A percentile compares a stretch with the other conserved stretches of the same genome.
phyloP scores from a whole-genome alignment of 2,329 filamentous ascomycete genomes.

The Penicillium expansum region DNA sequence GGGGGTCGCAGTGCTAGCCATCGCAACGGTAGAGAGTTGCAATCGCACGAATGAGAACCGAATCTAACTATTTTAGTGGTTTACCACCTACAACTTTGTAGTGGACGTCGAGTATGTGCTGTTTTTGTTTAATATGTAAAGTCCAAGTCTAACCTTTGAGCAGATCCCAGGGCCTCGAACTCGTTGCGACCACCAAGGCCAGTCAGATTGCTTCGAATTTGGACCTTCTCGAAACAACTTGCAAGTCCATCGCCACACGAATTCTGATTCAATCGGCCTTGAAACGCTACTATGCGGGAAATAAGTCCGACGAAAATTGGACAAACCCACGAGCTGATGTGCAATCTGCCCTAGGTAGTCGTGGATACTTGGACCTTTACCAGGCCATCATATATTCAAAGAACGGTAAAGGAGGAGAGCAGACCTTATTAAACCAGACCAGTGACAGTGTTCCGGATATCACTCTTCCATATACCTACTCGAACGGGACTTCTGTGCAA shows the following conservation, averaged over 20 bases:
- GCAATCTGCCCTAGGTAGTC: slow-evolving; percentile 62
- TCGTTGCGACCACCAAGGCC: slow-evolving; percentile 84
- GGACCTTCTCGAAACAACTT: slow-evolving; percentile 72
- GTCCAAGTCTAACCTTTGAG: slow-evolving; percentile 3
- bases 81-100: slow-evolving; percentile 62
- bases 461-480: slow-evolving; percentile 58
- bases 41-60: slow-evolving; percentile 2
- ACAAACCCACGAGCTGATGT: slow-evolving; percentile 61
- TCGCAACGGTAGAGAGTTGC: slow-evolving; percentile 52
- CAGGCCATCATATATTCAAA: slow-evolving; percentile 73
- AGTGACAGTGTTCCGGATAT: slow-evolving; percentile 44
- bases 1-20: slow-evolving; percentile 72
- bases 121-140: neutral
- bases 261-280: slow-evolving; percentile 54
- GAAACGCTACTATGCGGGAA: slow-evolving; percentile 50
- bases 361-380: slow-evolving; percentile 56
- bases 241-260: slow-evolving; percentile 66
- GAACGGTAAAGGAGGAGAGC: slow-evolving; percentile 57
- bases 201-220: slow-evolving; percentile 77
- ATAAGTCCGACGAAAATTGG: slow-evolving; percentile 62
- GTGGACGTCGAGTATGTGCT: slow-evolving; percentile 50
- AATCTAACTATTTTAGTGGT: slow-evolving; percentile 42
- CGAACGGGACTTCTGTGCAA: slow-evolving; percentile 57
- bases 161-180: slow-evolving; percentile 61
- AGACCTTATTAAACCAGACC: slow-evolving; percentile 65